A percentile compares a stretch with the other conserved stretches of the same genome.
These are phyloP conservation scores for Dictyostelium purpureum DNA, from an alignment of 78 protist species.

Conservation along the genomic window DNA sequence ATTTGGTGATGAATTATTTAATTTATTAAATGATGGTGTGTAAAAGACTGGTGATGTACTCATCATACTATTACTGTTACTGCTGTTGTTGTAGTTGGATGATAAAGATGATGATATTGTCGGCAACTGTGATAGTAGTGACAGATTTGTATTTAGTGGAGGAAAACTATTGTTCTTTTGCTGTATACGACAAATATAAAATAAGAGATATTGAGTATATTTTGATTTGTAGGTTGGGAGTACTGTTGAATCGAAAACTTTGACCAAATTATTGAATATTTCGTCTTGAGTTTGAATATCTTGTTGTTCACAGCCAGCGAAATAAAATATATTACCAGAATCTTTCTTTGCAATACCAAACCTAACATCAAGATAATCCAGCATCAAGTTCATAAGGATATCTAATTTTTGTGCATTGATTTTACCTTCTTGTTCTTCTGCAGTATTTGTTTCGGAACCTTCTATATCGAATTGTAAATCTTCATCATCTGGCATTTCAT, in stretches of 20 bases:
- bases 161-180: constrained; percentile 1
- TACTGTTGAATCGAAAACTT: constrained; percentile 26
- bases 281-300: constrained; percentile 30
- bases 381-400: constrained; percentile 54
- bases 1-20: neutral
- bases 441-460: neutral
- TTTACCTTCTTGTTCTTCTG: constrained; percentile 26
- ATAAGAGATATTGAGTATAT: constrained; percentile 54
- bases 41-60: constrained; percentile 23
- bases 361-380: constrained; percentile 43
- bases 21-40: constrained; percentile 27
- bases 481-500: constrained; percentile 60
- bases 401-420: constrained; percentile 66
- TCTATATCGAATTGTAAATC: constrained; percentile 61
- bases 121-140: constrained; percentile 29
- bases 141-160: constrained; percentile 26
- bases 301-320: constrained; percentile 8
- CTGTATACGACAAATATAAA: constrained; percentile 16
- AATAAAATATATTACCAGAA: constrained; percentile 42
- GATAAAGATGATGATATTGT: neutral
- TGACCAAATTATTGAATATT: constrained; percentile 4
- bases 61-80: neutral
- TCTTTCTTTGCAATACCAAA: constrained; percentile 28
- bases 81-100: neutral
- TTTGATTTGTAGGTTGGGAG: constrained; percentile 67